Conservation (phyloP, 2,329 filamentous ascomycete genomes). For the Nectriaceae sp. region DNA sequence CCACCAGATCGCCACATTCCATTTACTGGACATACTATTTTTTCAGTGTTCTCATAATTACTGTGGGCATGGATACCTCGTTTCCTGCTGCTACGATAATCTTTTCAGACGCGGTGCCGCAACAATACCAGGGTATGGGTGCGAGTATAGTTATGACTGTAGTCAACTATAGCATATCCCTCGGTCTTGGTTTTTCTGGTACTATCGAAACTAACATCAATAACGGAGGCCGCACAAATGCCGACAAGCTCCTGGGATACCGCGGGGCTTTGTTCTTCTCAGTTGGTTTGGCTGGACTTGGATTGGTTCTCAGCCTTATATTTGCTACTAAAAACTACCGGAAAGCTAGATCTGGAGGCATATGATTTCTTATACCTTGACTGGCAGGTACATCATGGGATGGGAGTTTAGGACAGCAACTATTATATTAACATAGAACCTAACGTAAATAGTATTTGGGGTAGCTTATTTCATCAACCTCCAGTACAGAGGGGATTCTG, state of each 20-base stretch:
- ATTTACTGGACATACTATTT: not conserved
- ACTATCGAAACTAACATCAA: slow-evolving; percentile 8
- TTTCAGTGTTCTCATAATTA: slow-evolving; percentile 9
- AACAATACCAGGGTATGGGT: slow-evolving; percentile 7
- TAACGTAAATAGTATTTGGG: no score
- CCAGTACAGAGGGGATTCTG: no score
- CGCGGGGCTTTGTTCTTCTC: not conserved
- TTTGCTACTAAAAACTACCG: not conserved
- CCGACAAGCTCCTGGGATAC: not conserved
- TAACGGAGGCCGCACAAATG: not conserved
- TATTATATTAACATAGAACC: no score
- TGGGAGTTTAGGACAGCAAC: no score
- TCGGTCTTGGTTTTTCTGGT: slow-evolving; percentile 9
- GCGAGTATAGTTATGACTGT: slow-evolving; percentile 10
- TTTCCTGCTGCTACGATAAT: slow-evolving; percentile 12
- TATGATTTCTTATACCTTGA: no score
- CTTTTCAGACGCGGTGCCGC: slow-evolving; percentile 8
- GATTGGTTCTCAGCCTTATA: not conserved
- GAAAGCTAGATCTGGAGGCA: no score
- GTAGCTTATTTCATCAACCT: no score
- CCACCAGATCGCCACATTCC: not conserved
- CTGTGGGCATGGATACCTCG: slow-evolving; percentile 10
- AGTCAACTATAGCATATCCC: slow-evolving; percentile 12
- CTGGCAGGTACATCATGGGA: no score
- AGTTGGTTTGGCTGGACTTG: not conserved